Base-by-base conservation (phyloP, 257 asterid species). In the Solanum corneliomulleri region DNA sequence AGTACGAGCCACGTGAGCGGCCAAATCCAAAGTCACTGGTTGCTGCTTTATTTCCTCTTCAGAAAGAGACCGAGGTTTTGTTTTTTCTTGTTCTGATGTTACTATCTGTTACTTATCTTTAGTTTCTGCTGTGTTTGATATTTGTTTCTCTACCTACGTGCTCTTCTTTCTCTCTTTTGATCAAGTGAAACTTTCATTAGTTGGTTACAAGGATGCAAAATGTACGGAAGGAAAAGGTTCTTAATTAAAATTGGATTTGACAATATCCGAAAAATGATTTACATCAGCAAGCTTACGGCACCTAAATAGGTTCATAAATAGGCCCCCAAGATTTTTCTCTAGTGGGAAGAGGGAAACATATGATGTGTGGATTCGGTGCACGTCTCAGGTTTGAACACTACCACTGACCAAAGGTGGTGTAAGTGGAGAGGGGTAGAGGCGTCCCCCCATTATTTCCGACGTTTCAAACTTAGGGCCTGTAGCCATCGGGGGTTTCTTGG, bases 1-100 rank as follows among this genome's bases (percentile, higher is more conserved):
- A 97, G 85, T 95, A 94, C 62, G 99, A 97, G 89, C 96, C 98
- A 23, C 95, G 96, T 29, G 99, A 95, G 86, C 92, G 99, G 88
- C 99, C 99, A 68, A 96, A 92, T n/a, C 87, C 96, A 18, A 95
- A 93, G 93, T 89, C 93, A 5, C 90, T 97, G 64, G 96, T 93
- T 58, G 62, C 96, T 88, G 90, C 96, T 74, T 94, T 95, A 86
- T 83, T 90, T 88, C 90, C 98, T 85, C 96, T 95, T 23, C 98
- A 95, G 94, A 96, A 95, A 90, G 96, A 97, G 88, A 92, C 92
- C 18, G 99, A 96, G 97, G 99, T 96, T 45, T 15, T 87, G 45
- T 70, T 72, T n/a, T 64, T 75, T 82, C 69, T 62, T 88, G 68
- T 80, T 52, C 33, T 45, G 75, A 69, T 88, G 37, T 31, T 66